Conservation (phyloP, 2,329 filamentous ascomycete genomes). For the Coniella lustricola region DNA sequence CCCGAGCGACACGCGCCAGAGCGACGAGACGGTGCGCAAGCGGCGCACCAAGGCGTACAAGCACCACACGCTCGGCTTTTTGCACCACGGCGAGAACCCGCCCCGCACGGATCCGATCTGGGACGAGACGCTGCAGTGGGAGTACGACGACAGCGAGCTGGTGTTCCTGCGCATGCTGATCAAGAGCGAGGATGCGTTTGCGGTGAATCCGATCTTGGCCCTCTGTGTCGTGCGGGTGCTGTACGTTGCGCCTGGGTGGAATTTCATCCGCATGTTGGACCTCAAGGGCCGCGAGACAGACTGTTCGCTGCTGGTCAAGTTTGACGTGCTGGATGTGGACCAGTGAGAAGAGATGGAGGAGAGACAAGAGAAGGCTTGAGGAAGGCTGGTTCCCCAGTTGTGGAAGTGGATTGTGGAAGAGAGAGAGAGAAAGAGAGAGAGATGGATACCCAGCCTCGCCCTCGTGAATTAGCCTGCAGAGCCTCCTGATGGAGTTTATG, state of each 20-base stretch:
- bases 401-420: too few relatives aligned
- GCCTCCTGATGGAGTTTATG: too few relatives aligned
- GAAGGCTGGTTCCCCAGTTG: too few relatives aligned
- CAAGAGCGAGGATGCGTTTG: slow-evolving; percentile 60
- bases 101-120: slow-evolving; percentile 55
- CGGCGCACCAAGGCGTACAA: slow-evolving; percentile 55
- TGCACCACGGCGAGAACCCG: slow-evolving; percentile 53
- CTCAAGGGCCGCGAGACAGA: slow-evolving; percentile 57
- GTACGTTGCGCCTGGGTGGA: slow-evolving; percentile 53
- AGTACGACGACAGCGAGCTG: slow-evolving; percentile 60
- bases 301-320: slow-evolving; percentile 54
- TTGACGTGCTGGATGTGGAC: slow-evolving; percentile 42
- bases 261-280: slow-evolving; percentile 58
- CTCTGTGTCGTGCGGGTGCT: slow-evolving; percentile 53
- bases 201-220: slow-evolving; percentile 54
- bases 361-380: too few relatives aligned
- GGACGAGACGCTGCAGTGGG: slow-evolving; percentile 61
- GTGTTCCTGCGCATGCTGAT: slow-evolving; percentile 58
- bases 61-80: slow-evolving; percentile 44
- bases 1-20: slow-evolving; percentile 40
- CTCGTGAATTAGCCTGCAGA: too few relatives aligned
- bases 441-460: too few relatives aligned
- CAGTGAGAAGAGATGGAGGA: background rate
- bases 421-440: too few relatives aligned
- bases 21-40: slow-evolving; percentile 39